These are phyloP conservation scores for Arabidopsis suecica DNA, from an alignment of 345 rosid species.

Conservation along the genomic window DNA sequence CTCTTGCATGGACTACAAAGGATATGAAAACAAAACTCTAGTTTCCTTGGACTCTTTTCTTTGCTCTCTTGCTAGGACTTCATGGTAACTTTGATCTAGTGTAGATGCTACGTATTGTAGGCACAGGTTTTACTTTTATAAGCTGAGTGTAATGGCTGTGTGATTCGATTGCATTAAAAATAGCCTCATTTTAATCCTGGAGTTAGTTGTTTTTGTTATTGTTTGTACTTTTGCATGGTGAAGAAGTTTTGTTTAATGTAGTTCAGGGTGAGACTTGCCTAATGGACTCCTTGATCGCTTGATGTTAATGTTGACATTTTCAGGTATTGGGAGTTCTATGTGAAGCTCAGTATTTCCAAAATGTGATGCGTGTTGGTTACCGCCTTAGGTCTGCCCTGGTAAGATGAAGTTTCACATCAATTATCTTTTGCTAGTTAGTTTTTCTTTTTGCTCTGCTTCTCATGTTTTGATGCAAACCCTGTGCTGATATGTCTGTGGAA, in stretches of 20 bases:
- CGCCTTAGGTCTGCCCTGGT: slow-evolving; percentile 94
- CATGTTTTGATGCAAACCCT: slow-evolving; percentile 5
- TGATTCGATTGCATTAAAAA: neutral
- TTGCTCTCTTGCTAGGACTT: neutral
- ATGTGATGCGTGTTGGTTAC: slow-evolving; percentile 98
- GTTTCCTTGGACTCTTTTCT: slow-evolving; percentile 5
- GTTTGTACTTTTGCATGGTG: slow-evolving; percentile 16
- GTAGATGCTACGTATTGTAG: slow-evolving; percentile 27
- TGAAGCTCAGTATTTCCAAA: slow-evolving; percentile 99
- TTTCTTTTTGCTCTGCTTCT: slow-evolving; percentile 8
- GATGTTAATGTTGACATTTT: slow-evolving; percentile 33
- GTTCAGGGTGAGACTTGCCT: slow-evolving; percentile 11
- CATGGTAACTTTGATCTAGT: slow-evolving; percentile 5
- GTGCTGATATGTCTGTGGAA: slow-evolving; percentile 17
- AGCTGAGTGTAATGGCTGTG: neutral
- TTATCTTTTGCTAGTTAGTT: slow-evolving; percentile 22
- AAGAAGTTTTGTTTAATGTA: neutral
- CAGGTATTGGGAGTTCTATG: slow-evolving; percentile 89
- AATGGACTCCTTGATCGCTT: slow-evolving; percentile 2
- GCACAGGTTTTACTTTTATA: neutral
- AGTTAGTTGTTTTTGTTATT: neutral
- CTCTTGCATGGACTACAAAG: slow-evolving; percentile 37
- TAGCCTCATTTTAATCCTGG: slow-evolving; percentile 10
- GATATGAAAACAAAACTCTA: slow-evolving; percentile 43
- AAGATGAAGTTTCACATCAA: slow-evolving; percentile 41